These are phyloP conservation scores for Pythium oligandrum DNA, from an alignment of 352 stramenopile species.

Conservation along the genomic window DNA sequence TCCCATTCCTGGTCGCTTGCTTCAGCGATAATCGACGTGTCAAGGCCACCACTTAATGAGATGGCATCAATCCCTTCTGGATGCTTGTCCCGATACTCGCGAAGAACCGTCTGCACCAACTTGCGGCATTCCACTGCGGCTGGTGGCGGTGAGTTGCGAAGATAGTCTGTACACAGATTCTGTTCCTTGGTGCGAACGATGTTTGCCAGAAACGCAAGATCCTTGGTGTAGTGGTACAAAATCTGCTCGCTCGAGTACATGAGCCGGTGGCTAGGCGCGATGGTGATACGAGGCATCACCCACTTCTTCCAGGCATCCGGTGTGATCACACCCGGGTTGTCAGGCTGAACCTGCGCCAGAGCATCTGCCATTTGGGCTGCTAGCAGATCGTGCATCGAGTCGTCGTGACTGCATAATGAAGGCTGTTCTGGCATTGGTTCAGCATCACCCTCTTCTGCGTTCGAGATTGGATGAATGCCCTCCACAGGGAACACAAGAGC, in stretches of 20 bases:
- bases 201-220: conserved; percentile 33
- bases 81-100: conserved; percentile 27
- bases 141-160: conserved; percentile 26
- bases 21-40: conserved; percentile 70
- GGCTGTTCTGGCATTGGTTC: conserved; percentile 17
- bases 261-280: conserved; percentile 47
- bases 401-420: conserved; percentile 33
- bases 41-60: conserved; percentile 58
- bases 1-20: conserved; percentile 37
- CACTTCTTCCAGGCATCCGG: conserved; percentile 49
- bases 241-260: conserved; percentile 66
- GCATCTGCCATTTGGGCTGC: conserved; percentile 38
- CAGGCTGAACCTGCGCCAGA: conserved; percentile 32
- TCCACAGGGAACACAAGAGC: conserved; percentile 49
- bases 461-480: neutral
- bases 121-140: conserved; percentile 38
- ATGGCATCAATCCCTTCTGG: conserved; percentile 39
- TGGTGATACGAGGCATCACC: conserved; percentile 49
- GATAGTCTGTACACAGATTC: conserved; percentile 36
- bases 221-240: conserved; percentile 75
- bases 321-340: conserved; percentile 26
- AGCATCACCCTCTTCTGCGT: conserved; percentile 1
- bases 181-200: conserved; percentile 27
- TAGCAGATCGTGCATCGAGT: conserved; percentile 31
- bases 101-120: conserved; percentile 50